These are phyloP conservation scores for Yarrowia divulgata DNA, from an alignment of 805 yeast species.

Conservation along the genomic window DNA sequence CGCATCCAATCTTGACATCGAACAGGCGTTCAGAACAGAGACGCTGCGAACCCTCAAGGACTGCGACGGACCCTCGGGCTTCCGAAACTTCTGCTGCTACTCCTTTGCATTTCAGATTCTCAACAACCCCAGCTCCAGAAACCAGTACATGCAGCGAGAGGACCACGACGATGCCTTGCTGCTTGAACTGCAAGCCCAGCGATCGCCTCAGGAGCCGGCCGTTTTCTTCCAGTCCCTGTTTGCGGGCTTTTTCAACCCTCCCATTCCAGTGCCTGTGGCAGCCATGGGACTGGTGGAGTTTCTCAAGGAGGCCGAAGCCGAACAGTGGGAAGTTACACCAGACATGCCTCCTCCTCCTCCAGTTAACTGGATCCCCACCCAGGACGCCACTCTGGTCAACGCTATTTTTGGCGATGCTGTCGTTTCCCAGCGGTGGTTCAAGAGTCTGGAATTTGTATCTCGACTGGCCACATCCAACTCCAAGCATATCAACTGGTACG, in stretches of 20 bases:
- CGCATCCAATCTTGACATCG: constrained; percentile 25
- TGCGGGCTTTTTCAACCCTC: constrained; percentile 28
- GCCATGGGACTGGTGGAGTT: constrained; percentile 10
- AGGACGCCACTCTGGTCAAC: constrained; percentile 20
- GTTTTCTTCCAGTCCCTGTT: constrained; percentile 21
- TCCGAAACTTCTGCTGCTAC: constrained; percentile 28
- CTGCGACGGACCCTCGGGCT: constrained; percentile 3
- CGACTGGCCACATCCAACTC: constrained; percentile 9
- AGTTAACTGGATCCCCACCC: constrained; percentile 13
- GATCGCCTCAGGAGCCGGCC: constrained; percentile 18
- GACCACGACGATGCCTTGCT: constrained; percentile 24
- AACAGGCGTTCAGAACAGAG: constrained; percentile 6
- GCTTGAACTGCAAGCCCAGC: constrained; percentile 16
- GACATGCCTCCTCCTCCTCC: constrained; percentile 28
- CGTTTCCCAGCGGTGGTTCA: constrained; percentile 14
- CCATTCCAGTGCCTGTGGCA: constrained; percentile 7
- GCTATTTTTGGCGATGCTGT: constrained; percentile 15
- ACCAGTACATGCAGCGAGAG: constrained; percentile 24
- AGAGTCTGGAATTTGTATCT: constrained; percentile 5
- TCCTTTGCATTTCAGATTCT: constrained; percentile 34
- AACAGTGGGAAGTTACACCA: constrained; percentile 14
- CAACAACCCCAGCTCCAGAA: constrained; percentile 28
- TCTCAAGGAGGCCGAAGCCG: constrained; percentile 19
- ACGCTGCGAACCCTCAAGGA: constrained; percentile 10
- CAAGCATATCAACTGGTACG: constrained; percentile 29